These are phyloP conservation scores for Trichoderma sp. DNA, from an alignment of 2,329 filamentous ascomycete genomes.

Conservation along the genomic window DNA sequence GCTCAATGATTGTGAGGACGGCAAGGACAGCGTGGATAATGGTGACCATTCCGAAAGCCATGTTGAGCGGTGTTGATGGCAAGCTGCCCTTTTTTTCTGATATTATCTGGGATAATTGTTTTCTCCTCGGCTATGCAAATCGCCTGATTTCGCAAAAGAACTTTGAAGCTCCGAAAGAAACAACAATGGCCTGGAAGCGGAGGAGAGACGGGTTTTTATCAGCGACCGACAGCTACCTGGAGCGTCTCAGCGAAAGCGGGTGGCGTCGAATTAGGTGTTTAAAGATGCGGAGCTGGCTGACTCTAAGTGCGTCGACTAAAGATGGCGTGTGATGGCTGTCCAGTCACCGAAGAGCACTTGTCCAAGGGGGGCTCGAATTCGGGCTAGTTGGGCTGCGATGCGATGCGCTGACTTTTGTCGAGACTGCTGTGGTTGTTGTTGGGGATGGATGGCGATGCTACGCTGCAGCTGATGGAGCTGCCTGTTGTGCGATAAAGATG, in stretches of 20 bases:
- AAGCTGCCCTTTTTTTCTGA: background rate
- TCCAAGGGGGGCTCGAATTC: conserved; percentile 8
- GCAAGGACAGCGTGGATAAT: conserved; percentile 69
- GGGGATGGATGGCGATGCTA: background rate
- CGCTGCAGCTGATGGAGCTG: background rate
- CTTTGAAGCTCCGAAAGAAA: background rate
- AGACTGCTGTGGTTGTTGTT: background rate
- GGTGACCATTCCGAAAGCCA: conserved; percentile 60
- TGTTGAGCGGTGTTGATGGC: conserved; percentile 37
- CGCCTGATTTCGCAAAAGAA: background rate
- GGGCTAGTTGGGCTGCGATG: conserved; percentile 27
- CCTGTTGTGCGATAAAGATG: background rate
- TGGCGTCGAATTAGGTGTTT: conserved; percentile 24
- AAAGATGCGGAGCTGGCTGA: conserved; percentile 13
- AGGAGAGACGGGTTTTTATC: conserved; percentile 13
- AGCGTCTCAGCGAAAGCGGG: background rate
- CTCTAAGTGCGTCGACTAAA: conserved; percentile 22
- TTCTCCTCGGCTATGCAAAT: background rate
- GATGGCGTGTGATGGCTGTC: conserved; percentile 24
- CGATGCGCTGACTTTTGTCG: conserved; percentile 8
- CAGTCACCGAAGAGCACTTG: conserved; percentile 24
- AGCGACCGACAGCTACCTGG: background rate
- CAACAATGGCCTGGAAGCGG: background rate
- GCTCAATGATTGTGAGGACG: conserved; percentile 71
- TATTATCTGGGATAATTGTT: background rate